Percentiles rank a stretch among this genome's conserved stretches.
These are phyloP conservation scores for Ophiostoma pallidulum DNA, from an alignment of 2,329 filamentous ascomycete genomes.

Conservation along the genomic window DNA sequence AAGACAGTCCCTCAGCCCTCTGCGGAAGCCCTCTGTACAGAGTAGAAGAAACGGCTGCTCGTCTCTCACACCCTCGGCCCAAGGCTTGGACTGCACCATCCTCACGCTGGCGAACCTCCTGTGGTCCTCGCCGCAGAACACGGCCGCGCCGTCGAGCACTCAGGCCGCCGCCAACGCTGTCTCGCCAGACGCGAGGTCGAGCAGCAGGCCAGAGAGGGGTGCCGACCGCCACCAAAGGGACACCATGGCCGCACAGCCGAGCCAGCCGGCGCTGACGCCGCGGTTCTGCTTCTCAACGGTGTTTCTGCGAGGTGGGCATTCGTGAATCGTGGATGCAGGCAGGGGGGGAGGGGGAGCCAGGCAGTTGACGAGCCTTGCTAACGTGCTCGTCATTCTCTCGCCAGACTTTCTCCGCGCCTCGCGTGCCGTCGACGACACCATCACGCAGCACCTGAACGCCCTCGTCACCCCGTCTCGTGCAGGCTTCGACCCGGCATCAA, in stretches of 20 bases:
- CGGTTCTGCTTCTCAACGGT: conserved; percentile 71
- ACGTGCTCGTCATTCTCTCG: conserved; percentile 12
- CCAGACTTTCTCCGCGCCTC: conserved; percentile 92
- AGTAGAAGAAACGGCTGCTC: too few species aligned
- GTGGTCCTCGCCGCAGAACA: conserved; percentile 11
- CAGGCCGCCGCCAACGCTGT: background rate
- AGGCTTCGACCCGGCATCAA: conserved; percentile 74
- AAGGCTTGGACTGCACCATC: too few species aligned
- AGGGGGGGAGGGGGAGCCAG: too few species aligned
- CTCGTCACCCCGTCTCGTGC: conserved; percentile 63
- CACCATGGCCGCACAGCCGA: conserved; percentile 19
- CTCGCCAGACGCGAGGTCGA: background rate
- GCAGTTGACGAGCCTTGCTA: too few species aligned
- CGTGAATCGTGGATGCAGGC: background rate
- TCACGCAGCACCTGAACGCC: conserved; percentile 86
- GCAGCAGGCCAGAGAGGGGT: too few species aligned
- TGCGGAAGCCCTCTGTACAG: too few species aligned
- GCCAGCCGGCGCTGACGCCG: conserved; percentile 49
- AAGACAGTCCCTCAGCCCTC: too few species aligned
- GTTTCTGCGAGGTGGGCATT: conserved; percentile 52
- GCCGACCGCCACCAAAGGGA: conserved; percentile 1
- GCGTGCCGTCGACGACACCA: conserved; percentile 84
- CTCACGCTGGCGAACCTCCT: conserved; percentile 13
- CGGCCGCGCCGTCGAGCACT: background rate
- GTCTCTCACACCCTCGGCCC: too few species aligned